Percentiles rank a stretch among this genome's conserved stretches.
Conservation (phyloP, 2,329 filamentous ascomycete genomes). For the Epicoccum nigrum region DNA sequence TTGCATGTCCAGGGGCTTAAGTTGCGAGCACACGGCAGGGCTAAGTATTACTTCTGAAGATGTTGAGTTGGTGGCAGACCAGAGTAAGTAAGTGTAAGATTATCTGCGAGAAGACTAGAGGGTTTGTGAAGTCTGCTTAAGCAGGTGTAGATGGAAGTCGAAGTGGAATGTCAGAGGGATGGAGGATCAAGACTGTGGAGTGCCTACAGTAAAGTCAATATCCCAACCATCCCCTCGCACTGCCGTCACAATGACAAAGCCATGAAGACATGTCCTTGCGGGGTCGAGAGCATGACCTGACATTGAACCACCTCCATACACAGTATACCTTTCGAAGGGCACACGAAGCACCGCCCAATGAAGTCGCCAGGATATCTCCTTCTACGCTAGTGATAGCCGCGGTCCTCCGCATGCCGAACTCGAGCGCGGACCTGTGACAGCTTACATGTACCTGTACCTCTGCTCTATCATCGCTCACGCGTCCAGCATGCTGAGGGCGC, state of each 20-base stretch:
- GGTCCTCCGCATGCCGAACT: slow-evolving; percentile 1
- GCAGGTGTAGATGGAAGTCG: too few relatives aligned
- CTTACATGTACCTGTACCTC: background rate
- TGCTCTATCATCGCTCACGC: background rate
- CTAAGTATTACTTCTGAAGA: too few relatives aligned
- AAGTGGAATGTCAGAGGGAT: too few relatives aligned
- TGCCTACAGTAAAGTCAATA: too few relatives aligned
- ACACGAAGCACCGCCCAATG: background rate
- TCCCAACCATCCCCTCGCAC: background rate
- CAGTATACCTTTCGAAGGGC: background rate
- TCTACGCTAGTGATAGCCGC: slow-evolving; percentile 4
- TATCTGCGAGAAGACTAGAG: too few relatives aligned
- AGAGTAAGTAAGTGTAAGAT: too few relatives aligned
- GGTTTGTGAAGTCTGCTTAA: too few relatives aligned
- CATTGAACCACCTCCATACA: background rate
- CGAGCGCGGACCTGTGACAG: slow-evolving; percentile 1
- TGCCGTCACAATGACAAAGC: background rate
- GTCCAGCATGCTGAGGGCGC: slow-evolving; percentile 15
- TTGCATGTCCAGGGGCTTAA: too few relatives aligned
- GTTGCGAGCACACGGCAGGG: too few relatives aligned
- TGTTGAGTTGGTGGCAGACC: too few relatives aligned
- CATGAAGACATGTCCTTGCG: too few relatives aligned
- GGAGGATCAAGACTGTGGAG: too few relatives aligned
- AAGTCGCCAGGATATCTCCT: background rate
- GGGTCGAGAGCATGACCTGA: background rate